Percentiles rank a stretch among this genome's conserved stretches.
Conservation (phyloP, 1,139 yeast genomes). For the Nakaseomyces bracarensis region DNA sequence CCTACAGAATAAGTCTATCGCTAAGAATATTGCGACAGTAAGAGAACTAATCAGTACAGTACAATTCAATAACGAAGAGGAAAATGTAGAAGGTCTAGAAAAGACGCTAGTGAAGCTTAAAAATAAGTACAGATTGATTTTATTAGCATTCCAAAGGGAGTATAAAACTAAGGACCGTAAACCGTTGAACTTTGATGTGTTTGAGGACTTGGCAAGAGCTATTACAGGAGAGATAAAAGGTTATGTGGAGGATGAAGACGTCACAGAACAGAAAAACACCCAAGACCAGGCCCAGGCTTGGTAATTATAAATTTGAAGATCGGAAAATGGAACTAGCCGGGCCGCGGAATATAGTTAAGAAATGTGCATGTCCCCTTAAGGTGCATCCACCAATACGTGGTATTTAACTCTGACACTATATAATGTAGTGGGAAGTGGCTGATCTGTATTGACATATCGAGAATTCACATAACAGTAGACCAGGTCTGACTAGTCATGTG, state of each 20-base stretch:
- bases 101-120: slow-evolving; percentile 39
- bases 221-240: slow-evolving; percentile 29
- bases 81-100: slow-evolving; percentile 43
- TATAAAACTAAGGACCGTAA: slow-evolving; percentile 12
- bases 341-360: too few species aligned
- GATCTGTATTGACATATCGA: too few species aligned
- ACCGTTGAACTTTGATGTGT: slow-evolving; percentile 21
- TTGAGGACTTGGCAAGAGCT: slow-evolving; percentile 21
- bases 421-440: too few species aligned
- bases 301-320: too few species aligned
- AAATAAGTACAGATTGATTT: slow-evolving; percentile 45
- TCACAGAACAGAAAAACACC: slow-evolving; percentile 13
- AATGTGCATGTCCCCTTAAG: too few species aligned
- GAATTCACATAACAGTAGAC: too few species aligned
- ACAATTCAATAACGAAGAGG: slow-evolving; percentile 37
- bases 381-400: too few species aligned
- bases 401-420: too few species aligned
- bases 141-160: slow-evolving; percentile 25
- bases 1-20: slow-evolving; percentile 13
- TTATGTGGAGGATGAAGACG: slow-evolving; percentile 24
- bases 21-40: slow-evolving; percentile 19
- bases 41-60: slow-evolving; percentile 20
- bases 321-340: too few species aligned
- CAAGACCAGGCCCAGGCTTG: slow-evolving; percentile 27
- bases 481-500: too few species aligned